phyloP scores from a whole-genome alignment of 2,329 filamentous ascomycete species.

The Colletotrichum filicis region DNA sequence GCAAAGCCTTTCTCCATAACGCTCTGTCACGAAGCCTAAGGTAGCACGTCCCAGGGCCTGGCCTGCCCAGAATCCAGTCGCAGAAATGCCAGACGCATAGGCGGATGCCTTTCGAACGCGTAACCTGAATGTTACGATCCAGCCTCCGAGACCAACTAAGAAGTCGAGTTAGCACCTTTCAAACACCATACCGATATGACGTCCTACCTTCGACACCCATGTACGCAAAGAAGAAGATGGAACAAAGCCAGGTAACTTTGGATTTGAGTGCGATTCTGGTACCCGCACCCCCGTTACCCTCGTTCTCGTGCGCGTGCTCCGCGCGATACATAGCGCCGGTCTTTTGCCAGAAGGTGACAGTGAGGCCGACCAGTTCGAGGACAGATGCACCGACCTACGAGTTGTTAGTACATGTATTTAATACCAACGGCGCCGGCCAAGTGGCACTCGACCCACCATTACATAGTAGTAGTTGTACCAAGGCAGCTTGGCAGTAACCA shows the following conservation, averaged over 20 bases:
- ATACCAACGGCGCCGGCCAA: too few species aligned
- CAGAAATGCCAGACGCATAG: slow-evolving; percentile 78
- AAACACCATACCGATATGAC: accelerated
- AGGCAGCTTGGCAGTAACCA: slow-evolving; percentile 65
- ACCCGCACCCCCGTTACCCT: slow-evolving; percentile 42
- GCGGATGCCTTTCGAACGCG: slow-evolving; percentile 71
- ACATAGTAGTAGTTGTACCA: slow-evolving; percentile 81
- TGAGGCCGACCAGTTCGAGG: slow-evolving; percentile 65
- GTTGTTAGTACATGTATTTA: neutral
- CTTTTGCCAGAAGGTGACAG: slow-evolving; percentile 68
- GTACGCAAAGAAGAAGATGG: slow-evolving; percentile 78
- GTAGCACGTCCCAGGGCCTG: slow-evolving; percentile 75
- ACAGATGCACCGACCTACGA: slow-evolving; percentile 56
- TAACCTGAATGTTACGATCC: slow-evolving; percentile 86
- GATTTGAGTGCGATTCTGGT: slow-evolving; percentile 53
- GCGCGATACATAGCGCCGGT: slow-evolving; percentile 65
- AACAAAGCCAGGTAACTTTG: slow-evolving; percentile 72
- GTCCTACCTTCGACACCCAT: slow-evolving; percentile 72
- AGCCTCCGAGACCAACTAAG: slow-evolving; percentile 74
- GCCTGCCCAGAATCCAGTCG: slow-evolving; percentile 84
- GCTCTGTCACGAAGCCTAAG: slow-evolving; percentile 77
- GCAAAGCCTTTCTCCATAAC: slow-evolving; percentile 72
- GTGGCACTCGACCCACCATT: slow-evolving; percentile 63
- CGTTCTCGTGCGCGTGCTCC: slow-evolving; percentile 43
- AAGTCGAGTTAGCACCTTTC: slow-evolving; percentile 20